A percentile compares a stretch with the other conserved stretches of the same genome.
phyloP scores from a whole-genome alignment of 75 land plant species.

The Azolla pinnata region DNA sequence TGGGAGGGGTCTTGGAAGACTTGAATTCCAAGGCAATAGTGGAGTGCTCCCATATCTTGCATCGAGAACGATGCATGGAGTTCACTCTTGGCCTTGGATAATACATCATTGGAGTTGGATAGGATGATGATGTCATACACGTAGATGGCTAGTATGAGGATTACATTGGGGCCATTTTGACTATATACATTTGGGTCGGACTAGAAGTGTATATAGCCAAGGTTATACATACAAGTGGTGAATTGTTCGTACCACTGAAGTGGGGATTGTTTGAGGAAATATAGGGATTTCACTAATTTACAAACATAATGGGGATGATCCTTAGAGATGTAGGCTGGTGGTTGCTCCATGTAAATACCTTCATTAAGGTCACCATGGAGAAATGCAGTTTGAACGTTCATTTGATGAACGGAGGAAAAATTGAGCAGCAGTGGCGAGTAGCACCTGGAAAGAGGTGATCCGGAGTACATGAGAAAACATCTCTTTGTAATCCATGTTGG shows the following conservation, averaged over 20 bases:
- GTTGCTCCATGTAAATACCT: too few species aligned
- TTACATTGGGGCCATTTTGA: too few species aligned
- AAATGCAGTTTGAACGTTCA: too few species aligned
- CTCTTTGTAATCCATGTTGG: constrained; percentile 6
- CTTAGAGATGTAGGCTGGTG: too few species aligned
- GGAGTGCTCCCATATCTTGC: neutral
- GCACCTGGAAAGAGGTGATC: too few species aligned
- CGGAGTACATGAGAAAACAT: constrained; percentile 10
- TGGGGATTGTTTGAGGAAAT: constrained; percentile 13
- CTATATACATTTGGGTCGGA: neutral
- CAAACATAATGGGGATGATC: too few species aligned
- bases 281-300: constrained; percentile 1
- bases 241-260: constrained; percentile 9
- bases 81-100: neutral
- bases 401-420: too few species aligned
- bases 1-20: neutral
- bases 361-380: too few species aligned
- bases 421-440: too few species aligned
- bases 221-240: neutral
- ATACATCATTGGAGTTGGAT: neutral
- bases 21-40: neutral
- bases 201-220: neutral
- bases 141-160: neutral
- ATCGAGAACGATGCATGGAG: neutral
- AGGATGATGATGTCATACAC: neutral